Evolutionary conservation across 1,139 yeast species (phyloP), one percentile per base, ranked within the genome.

Genomic region (Schwanniomyces etchellsii): DNA sequence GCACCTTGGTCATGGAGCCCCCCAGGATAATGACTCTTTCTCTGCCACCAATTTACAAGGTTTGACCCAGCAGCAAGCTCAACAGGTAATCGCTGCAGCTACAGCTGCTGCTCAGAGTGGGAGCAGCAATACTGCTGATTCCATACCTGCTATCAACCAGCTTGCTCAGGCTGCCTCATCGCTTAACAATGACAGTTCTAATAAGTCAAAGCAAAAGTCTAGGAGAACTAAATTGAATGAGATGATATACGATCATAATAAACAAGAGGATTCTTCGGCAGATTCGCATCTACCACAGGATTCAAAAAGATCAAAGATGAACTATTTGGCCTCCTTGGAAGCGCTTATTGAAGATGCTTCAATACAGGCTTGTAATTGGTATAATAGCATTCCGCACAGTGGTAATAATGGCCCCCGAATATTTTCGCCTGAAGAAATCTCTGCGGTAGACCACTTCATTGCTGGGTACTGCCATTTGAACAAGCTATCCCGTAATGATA

Each of bases 381-480:
- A 50, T 43, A 59, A 58, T 30, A 37, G 49, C 7, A 50, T 52
- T 29, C 58, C 60, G 0, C 56, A 55, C 18, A 40, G 52, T 2
- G 44, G 43, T 17, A 43, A 43, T 3, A 54, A 53, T 27, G 70
- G 70, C 1, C 70, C 73, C 2, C 46, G 72, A 15, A 49, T 59
- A 25, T 84, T 84, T 45, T 63, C 81, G 0, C 61, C 58, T 12
- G 77, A 74, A 24, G 97, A 89, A 52, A 76, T 71, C 27, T 66
- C 60, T 14, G 81, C 85, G 0, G 74, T 89, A 35, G 91, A 85
- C 37, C 70, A 70, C 35, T 86, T 83, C 44, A 76, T 88, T 42
- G 60, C 62, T 11, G 81, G 81, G 12, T 88, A 83, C 50, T 77
- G 84, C 44, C 66, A 61, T 28, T 64, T 77, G 36, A 68, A 81